Conservation (phyloP, 2,329 filamentous ascomycete genomes). For the Colletotrichum spinosum region DNA sequence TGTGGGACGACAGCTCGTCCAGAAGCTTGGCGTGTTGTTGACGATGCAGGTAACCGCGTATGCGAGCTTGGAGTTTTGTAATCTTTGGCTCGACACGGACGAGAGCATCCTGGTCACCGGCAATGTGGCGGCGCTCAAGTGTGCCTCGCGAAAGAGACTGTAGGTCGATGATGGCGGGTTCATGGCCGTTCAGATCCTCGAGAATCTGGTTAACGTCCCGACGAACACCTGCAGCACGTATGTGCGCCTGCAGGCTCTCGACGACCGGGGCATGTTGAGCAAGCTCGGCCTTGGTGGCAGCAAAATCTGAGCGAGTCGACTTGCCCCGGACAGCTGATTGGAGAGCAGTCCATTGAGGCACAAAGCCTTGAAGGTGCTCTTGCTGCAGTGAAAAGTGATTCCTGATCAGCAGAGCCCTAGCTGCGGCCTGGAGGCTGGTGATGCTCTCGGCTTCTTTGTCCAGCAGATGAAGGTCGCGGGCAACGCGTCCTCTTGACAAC, state of each 20-base stretch:
- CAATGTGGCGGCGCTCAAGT: slow-evolving; percentile 64
- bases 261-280: slow-evolving; percentile 56
- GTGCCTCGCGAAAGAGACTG: slow-evolving; percentile 73
- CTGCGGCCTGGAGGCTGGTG: slow-evolving; percentile 72
- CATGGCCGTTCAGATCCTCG: slow-evolving; percentile 58
- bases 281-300: slow-evolving; percentile 61
- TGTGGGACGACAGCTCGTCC: slow-evolving; percentile 76
- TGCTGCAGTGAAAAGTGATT: slow-evolving; percentile 63
- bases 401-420: slow-evolving; percentile 72
- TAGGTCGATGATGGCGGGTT: slow-evolving; percentile 60
- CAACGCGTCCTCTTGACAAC: slow-evolving; percentile 68
- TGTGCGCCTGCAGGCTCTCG: slow-evolving; percentile 61
- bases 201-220: slow-evolving; percentile 61
- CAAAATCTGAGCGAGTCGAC: slow-evolving; percentile 57
- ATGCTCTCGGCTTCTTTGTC: slow-evolving; percentile 62
- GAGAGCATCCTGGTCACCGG: slow-evolving; percentile 65
- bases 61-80: slow-evolving; percentile 72
- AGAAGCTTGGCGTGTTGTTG: slow-evolving; percentile 72
- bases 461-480: slow-evolving; percentile 64
- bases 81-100: slow-evolving; percentile 68
- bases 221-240: slow-evolving; percentile 67
- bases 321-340: slow-evolving; percentile 62
- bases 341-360: slow-evolving; percentile 62
- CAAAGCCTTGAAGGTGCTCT: slow-evolving; percentile 62
- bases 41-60: slow-evolving; percentile 74